Conservation (phyloP, 352 stramenopile genomes). For the Elongisporangium undulatum region DNA sequence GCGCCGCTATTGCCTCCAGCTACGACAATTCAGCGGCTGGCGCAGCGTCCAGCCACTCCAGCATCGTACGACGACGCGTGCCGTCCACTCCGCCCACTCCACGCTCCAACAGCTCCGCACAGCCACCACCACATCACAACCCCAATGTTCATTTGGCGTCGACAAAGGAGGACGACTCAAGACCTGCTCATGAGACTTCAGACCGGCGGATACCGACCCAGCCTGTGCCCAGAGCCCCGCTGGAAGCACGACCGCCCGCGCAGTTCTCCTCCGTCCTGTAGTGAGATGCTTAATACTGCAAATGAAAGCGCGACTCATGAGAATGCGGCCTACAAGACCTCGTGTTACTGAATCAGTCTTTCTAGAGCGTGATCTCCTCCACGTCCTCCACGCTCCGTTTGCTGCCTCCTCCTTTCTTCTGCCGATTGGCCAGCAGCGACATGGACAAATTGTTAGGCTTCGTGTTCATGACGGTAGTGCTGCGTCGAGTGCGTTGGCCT, state of each 20-base stretch:
- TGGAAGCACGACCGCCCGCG: background rate
- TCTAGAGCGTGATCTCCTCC: constrained; percentile 44
- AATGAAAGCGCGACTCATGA: background rate
- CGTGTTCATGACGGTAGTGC: constrained; percentile 4
- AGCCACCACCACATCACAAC: background rate
- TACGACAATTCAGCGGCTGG: constrained; percentile 1
- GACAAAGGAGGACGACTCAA: constrained; percentile 19
- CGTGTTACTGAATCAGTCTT: background rate
- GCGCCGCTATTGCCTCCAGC: background rate
- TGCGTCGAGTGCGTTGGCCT: constrained; percentile 1
- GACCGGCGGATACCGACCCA: constrained; percentile 15
- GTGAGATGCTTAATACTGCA: background rate
- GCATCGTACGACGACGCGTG: background rate
- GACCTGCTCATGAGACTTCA: constrained; percentile 1
- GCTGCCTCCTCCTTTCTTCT: constrained; percentile 14
- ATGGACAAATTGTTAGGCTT: constrained; percentile 21
- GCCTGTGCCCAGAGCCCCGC: background rate
- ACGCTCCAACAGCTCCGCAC: background rate
- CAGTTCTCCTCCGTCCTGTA: constrained; percentile 14
- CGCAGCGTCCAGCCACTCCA: constrained; percentile 1
- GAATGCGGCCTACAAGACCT: background rate
- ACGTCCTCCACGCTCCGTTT: constrained; percentile 19
- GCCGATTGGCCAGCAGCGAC: constrained; percentile 27
- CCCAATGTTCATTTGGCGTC: background rate
- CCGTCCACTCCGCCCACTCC: background rate